Base-by-base conservation (phyloP, 208 protist species). In the Trypanosoma boissoni region DNA sequence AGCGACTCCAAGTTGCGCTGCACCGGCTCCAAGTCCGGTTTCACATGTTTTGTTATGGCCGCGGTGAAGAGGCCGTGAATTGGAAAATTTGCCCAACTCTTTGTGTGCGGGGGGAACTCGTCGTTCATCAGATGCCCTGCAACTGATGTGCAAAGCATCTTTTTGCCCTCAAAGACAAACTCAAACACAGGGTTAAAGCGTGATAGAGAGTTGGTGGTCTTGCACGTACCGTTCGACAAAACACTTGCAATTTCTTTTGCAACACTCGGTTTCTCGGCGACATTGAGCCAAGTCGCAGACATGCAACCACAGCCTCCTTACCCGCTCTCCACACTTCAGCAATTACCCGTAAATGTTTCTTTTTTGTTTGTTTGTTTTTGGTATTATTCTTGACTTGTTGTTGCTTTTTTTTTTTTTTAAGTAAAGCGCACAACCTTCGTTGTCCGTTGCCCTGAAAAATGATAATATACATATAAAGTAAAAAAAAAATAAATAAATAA, bases 101-200 rank as follows among this genome's bases (percentile, higher is more conserved):
- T 80, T 24, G 92, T 90, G 36, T 80, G 21, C 8, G 61, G 59
- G 1, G 76, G 74, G 61, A 98, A 98, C 54, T 98, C 88, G 6
- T 84, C 61, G 32, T 93, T 87, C 86, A 98, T 97, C 12, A 99
- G 51, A 73, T 99, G 98, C 2, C 98, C 98, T 1, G 76, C 67
- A 6, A 99, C 98, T 20, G 97, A 98, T 10, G 98, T 99, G 18
- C 99, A 83, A 20, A 93, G 56, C 91, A 99, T 97, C 23, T 45
- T 81, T 24, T 78, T 88, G 14, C 77, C 78, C 20, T 86, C 71
- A 39, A 83, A 88, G 28, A 34, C 58, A 59, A 94, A 94, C 58
- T 88, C 75, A 64, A 87, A 92, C 14, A 94, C 83, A 1, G 86
- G 89, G 48, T 94, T 92, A 69, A 76, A 94, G 56, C 75, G 78